These are phyloP conservation scores for Hericium rajendrae DNA, from an alignment of 768 basidiomycete genomes.

Conservation along the genomic window DNA sequence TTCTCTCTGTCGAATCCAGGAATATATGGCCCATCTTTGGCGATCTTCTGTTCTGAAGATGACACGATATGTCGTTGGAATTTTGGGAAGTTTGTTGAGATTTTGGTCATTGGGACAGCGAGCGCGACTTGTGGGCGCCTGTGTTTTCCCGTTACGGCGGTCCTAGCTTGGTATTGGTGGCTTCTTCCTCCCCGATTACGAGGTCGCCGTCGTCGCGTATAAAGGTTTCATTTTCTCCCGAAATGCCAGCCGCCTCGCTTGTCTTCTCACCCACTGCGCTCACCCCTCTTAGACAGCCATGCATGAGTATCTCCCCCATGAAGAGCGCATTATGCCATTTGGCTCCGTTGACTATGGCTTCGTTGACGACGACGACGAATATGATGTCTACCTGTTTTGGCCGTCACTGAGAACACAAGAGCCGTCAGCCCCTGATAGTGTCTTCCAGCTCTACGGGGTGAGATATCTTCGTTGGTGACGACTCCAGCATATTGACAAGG, in stretches of 20 bases:
- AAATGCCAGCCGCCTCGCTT: neutral
- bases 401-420: constrained; percentile 5
- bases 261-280: neutral
- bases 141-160: neutral
- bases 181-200: neutral
- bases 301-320: neutral
- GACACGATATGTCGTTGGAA: too few relatives aligned
- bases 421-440: neutral
- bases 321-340: neutral
- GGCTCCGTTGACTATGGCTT: neutral
- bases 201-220: neutral
- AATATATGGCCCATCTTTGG: too few relatives aligned
- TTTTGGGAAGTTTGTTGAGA: too few relatives aligned
- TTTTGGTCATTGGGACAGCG: too few relatives aligned
- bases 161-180: neutral
- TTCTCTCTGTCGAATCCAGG: too few relatives aligned
- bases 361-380: constrained; percentile 9
- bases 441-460: neutral
- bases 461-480: neutral
- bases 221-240: neutral
- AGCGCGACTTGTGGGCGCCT: neutral
- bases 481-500: neutral
- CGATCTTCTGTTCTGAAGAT: too few relatives aligned
- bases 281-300: neutral
- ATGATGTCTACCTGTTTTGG: constrained; percentile 12